Conservation (phyloP, 2,329 filamentous ascomycete genomes). For the Emmonsia crescens region DNA sequence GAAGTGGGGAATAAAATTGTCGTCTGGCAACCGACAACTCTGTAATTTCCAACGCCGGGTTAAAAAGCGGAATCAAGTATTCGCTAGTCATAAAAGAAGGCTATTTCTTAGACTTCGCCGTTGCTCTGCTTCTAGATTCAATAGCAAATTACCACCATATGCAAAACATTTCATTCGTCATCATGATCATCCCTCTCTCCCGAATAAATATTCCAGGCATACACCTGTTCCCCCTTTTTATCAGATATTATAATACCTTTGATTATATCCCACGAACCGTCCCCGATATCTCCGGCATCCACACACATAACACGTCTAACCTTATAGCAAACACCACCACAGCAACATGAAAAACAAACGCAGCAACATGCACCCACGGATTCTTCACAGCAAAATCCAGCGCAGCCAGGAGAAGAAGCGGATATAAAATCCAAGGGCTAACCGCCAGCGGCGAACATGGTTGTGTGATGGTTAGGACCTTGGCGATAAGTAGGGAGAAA, state of each 20-base stretch:
- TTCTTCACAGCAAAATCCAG: conserved; percentile 44
- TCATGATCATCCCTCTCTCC: background rate
- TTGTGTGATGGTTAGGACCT: conserved; percentile 53
- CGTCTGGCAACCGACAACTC: background rate
- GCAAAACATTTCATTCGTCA: background rate
- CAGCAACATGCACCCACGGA: conserved; percentile 27
- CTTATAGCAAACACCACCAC: conserved; percentile 34
- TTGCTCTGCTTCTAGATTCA: background rate
- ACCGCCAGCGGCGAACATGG: conserved; percentile 63
- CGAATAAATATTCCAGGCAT: background rate
- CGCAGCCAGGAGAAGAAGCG: conserved; percentile 57
- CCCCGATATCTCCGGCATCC: background rate
- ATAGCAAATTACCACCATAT: background rate
- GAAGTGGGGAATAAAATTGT: background rate
- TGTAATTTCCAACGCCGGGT: background rate
- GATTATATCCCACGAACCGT: background rate
- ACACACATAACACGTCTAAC: conserved; percentile 24
- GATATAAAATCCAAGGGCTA: conserved; percentile 53
- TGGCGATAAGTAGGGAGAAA: conserved; percentile 54
- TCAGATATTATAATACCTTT: background rate
- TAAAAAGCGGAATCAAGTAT: background rate
- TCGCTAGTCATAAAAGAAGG: background rate
- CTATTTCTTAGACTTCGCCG: background rate
- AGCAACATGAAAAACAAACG: conserved; percentile 39
- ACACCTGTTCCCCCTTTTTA: background rate